A percentile compares a stretch with the other conserved stretches of the same genome.
Evolutionary conservation across 1,284 basidiomycete species (phyloP).

Genomic region (Ganoderma leucocontextum): DNA sequence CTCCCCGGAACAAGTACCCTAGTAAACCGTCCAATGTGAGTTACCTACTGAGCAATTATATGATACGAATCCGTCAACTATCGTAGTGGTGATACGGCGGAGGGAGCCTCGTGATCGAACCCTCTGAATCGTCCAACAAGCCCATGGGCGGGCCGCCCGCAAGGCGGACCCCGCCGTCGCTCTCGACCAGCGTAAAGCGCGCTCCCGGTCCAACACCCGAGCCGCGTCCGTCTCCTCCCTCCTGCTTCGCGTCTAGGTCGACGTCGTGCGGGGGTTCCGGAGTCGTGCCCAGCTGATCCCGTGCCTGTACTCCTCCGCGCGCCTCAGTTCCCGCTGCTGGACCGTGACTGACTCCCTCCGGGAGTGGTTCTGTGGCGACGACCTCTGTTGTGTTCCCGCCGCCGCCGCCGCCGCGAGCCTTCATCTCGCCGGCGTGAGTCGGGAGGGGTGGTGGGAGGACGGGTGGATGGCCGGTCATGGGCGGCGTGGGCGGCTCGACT

Average conservation of each 20-base stretch:
- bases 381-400: background rate
- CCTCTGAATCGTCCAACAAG: background rate
- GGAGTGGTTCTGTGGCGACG: background rate
- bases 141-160: background rate
- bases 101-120: background rate
- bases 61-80: background rate
- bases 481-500: background rate
- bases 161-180: constrained; percentile 4
- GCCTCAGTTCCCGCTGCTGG: background rate
- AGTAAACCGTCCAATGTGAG: background rate
- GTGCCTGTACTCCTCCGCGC: background rate
- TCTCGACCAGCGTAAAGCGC: background rate
- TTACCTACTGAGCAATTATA: background rate
- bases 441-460: background rate
- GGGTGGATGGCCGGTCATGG: background rate
- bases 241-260: background rate
- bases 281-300: no score
- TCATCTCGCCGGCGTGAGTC: background rate
- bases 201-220: no score
- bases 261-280: background rate
- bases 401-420: background rate
- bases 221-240: background rate
- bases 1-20: background rate
- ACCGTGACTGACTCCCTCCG: no score
- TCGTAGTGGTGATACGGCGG: background rate